These are phyloP conservation scores for Psilocybe subaeruginosa DNA, from an alignment of 768 basidiomycete genomes.

Conservation along the genomic window DNA sequence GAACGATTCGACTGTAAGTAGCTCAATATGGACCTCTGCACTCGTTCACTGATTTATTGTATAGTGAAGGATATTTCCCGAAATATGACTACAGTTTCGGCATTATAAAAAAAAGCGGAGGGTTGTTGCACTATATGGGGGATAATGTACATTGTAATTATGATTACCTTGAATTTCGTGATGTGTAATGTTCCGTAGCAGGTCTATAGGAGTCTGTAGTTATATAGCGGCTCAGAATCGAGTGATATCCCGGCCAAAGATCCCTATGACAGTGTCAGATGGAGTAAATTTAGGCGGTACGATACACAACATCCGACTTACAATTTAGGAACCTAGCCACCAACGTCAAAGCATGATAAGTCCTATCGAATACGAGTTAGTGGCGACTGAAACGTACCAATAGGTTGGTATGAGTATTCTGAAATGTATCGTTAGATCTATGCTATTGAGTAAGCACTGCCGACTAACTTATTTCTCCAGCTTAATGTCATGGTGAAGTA, in stretches of 20 bases:
- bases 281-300: no score
- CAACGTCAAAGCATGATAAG: background rate
- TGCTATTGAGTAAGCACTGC: background rate
- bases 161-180: constrained; percentile 5
- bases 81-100: constrained; percentile 15
- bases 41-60: background rate
- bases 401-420: constrained; percentile 72
- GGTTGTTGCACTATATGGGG: background rate
- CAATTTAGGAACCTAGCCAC: constrained; percentile 68
- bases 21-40: background rate
- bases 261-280: constrained; percentile 45
- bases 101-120: constrained; percentile 5
- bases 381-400: constrained; percentile 44
- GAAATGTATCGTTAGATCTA: constrained; percentile 3
- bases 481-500: constrained; percentile 82
- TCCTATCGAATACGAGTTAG: background rate
- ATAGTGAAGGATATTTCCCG: constrained; percentile 14
- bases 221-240: constrained; percentile 52
- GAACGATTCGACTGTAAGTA: constrained; percentile 20
- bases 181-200: constrained; percentile 12
- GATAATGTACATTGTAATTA: constrained; percentile 8
- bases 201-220: constrained; percentile 16
- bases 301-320: constrained; percentile 28
- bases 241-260: constrained; percentile 75
- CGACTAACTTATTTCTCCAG: constrained; percentile 65